Evolutionary conservation across 2,329 filamentous ascomycete species (phyloP), one percentile per base, ranked within the genome.

Genomic region (Nemania sp.): DNA sequence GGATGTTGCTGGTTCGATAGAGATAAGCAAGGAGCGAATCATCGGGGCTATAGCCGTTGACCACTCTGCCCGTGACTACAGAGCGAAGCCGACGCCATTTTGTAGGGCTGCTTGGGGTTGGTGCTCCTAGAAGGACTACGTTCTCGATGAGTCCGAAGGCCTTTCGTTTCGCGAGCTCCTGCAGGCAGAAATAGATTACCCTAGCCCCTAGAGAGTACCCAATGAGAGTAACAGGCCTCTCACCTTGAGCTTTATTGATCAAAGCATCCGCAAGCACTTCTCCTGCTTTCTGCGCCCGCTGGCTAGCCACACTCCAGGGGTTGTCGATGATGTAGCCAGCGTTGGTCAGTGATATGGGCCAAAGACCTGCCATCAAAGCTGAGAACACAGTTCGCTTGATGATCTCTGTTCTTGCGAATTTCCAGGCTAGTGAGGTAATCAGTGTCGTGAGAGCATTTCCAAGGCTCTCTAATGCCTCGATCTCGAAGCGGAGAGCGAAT

Each of bases 11-110:
- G 2, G 88, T 91, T 34, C 93, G 85, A 70, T 95, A 96, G 28
- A 97, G 77, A 68, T 96, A 95, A 1, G 84, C 91, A 2, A 97
- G 85, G 20, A 97, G 86, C 62, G 91, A 92, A 70, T 97, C 93
- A 37, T 90, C 89, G 36, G 88, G 84, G 2, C 89, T 94, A 69
- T 88, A 97, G 2, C 93, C 90, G 63, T 97, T 97, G 64, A 97
- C 81, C 7, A 97, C 78, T 17, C 91, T 83, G 0, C 92, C 91
- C 26, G 85, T 82, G 1, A 96, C 91, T 1, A 93, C 90, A 48
- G 84, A 86, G 55, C 91, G 86, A 63, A 96, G 80, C 3, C 83
- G 80, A 19, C 89, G 80, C 93, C 93, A 97, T 48, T 90, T 84
- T 3, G 80, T 76, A 1, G 79, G 81, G 15, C 86, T 81, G 2